phyloP scores from a whole-genome alignment of 371 early-diverging fungal species.

The Mucor circinelloides region DNA sequence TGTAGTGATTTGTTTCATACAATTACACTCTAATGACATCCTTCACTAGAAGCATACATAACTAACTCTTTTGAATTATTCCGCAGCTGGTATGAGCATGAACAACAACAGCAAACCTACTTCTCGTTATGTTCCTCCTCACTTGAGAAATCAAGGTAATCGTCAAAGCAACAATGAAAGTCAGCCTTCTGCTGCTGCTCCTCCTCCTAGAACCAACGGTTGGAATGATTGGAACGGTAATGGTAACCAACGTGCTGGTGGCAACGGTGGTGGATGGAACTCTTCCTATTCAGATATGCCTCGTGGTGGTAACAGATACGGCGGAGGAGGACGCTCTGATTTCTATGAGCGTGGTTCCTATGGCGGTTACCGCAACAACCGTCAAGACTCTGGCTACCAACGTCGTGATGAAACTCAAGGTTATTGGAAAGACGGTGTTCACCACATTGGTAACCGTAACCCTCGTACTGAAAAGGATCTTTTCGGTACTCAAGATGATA shows the following conservation, averaged over 20 bases:
- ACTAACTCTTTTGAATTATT: constrained; percentile 13
- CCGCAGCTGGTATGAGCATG: constrained; percentile 73
- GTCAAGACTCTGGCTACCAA: constrained; percentile 47
- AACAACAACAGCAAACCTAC: constrained; percentile 33
- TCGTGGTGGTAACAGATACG: constrained; percentile 17
- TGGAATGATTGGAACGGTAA: constrained; percentile 36
- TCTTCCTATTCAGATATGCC: constrained; percentile 55
- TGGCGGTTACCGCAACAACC: constrained; percentile 42
- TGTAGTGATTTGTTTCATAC: not conserved
- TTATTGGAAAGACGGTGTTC: constrained; percentile 76
- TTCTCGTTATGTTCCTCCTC: constrained; percentile 54
- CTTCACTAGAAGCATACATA: not conserved
- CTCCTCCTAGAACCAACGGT: constrained; percentile 20
- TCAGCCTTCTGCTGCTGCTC: not conserved
- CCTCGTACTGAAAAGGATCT: constrained; percentile 51
- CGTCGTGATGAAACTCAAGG: constrained; percentile 59
- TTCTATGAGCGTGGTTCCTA: constrained; percentile 43
- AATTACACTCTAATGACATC: not conserved
- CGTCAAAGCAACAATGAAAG: constrained; percentile 13
- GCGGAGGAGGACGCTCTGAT: constrained; percentile 33
- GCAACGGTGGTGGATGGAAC: constrained; percentile 44
- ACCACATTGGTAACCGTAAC: constrained; percentile 35
- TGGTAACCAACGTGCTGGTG: constrained; percentile 11
- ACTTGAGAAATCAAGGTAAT: constrained; percentile 43
- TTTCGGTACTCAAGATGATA: constrained; percentile 71